Evolutionary conservation across 306 rosid species (phyloP).

Genomic region (Rosa rugosa): DNA sequence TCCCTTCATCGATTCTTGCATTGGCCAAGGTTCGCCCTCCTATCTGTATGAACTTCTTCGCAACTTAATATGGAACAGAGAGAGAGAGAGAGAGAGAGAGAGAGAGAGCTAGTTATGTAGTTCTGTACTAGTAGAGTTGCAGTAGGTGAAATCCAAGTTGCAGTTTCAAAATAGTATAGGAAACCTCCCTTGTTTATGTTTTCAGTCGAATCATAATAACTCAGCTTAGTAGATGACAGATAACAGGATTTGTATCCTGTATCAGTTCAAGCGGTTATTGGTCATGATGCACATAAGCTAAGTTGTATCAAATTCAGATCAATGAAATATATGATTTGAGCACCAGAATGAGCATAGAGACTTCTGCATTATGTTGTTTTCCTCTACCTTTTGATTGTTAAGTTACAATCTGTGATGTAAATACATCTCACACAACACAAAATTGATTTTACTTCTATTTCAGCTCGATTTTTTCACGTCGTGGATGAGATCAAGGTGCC

Average conservation of each 20-base stretch:
- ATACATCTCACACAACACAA: background rate
- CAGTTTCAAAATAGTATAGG: conserved; percentile 7
- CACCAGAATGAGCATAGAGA: background rate
- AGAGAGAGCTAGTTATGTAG: conserved; percentile 14
- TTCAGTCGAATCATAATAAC: conserved; percentile 9
- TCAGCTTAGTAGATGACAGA: conserved; percentile 6
- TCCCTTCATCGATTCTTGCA: conserved; percentile 88
- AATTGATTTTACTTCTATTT: background rate
- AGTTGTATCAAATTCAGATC: background rate
- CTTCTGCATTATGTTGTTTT: background rate
- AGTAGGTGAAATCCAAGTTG: background rate
- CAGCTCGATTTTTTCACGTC: background rate
- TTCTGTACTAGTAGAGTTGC: background rate
- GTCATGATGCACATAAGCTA: background rate
- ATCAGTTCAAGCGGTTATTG: conserved; percentile 10
- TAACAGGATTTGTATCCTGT: conserved; percentile 17
- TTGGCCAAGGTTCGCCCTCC: conserved; percentile 80
- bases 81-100: background rate
- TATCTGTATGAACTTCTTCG: conserved; percentile 79
- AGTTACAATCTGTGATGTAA: background rate
- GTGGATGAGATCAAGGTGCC: conserved; percentile 3
- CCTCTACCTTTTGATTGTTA: background rate
- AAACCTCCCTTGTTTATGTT: background rate
- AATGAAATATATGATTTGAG: conserved; percentile 1
- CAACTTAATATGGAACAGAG: conserved; percentile 23